These are phyloP conservation scores for Diplotaxis tenuifolia DNA, from an alignment of 345 rosid genomes.

Conservation along the genomic window DNA sequence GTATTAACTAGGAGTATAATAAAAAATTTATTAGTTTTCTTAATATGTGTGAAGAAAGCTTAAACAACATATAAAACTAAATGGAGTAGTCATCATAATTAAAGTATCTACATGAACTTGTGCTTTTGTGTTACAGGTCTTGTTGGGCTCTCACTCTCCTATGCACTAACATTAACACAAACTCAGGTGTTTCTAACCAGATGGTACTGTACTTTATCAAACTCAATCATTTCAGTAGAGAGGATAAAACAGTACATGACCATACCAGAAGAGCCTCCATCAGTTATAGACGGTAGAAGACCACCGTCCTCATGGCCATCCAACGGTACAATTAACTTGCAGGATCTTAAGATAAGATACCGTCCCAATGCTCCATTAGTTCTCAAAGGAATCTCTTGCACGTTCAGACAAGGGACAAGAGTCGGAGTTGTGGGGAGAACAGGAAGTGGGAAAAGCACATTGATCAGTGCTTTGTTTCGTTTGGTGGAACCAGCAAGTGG, in stretches of 20 bases:
- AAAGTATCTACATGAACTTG: neutral
- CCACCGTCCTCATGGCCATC: conserved; percentile 71
- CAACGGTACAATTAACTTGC: conserved; percentile 63
- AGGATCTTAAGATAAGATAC: conserved; percentile 63
- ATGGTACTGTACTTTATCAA: conserved; percentile 62
- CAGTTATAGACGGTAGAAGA: conserved; percentile 53
- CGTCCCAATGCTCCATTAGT: conserved; percentile 68
- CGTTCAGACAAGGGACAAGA: conserved; percentile 66
- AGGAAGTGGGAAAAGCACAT: conserved; percentile 87
- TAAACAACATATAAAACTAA: too few species aligned
- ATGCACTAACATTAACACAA: conserved; percentile 58
- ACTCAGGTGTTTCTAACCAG: conserved; percentile 54
- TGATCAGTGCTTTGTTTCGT: conserved; percentile 84
- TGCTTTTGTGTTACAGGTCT: conserved; percentile 45
- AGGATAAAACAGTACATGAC: conserved; percentile 72
- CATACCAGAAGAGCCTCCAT: conserved; percentile 61
- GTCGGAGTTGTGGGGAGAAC: conserved; percentile 92
- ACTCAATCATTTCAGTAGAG: conserved; percentile 70
- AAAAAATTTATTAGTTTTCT: too few species aligned
- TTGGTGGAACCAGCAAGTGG: conserved; percentile 83
- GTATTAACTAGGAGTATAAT: too few species aligned
- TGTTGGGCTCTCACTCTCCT: conserved; percentile 75
- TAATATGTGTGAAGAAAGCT: too few species aligned
- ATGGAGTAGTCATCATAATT: too few species aligned
- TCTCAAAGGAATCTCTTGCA: conserved; percentile 74